Conservation (phyloP, 139 green algal genomes). For the Klebsormidium nitens region DNA sequence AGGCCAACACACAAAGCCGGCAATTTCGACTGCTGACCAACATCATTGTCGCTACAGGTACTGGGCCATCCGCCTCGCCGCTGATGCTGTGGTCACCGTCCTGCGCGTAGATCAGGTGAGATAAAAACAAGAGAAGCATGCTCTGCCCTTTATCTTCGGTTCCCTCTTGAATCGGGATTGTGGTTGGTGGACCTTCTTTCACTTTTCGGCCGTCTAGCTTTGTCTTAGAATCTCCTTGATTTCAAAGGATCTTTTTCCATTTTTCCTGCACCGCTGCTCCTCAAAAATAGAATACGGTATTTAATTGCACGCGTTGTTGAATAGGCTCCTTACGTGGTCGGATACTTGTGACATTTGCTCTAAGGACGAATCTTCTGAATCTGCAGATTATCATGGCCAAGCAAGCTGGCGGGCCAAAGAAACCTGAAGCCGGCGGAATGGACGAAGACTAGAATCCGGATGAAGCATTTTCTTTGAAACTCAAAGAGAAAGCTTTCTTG, state of each 20-base stretch:
- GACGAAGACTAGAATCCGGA: conserved; percentile 9
- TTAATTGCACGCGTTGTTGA: not conserved
- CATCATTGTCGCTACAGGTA: no score
- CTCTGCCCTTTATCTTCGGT: not conserved
- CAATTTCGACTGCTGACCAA: no score
- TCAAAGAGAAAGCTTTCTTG: no score
- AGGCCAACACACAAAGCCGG: no score
- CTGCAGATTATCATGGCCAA: conserved; percentile 44
- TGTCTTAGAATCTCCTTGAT: not conserved
- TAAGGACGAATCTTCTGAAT: not conserved
- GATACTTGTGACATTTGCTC: not conserved
- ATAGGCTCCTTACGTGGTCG: not conserved
- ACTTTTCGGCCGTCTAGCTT: not conserved
- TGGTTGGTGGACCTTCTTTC: not conserved
- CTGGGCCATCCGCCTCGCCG: conserved; percentile 89
- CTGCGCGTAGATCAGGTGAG: conserved; percentile 96
- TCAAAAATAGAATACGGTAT: not conserved
- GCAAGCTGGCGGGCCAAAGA: conserved; percentile 33
- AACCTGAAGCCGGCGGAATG: not conserved
- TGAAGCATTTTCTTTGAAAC: no score
- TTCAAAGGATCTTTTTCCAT: conserved; percentile 2
- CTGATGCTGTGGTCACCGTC: conserved; percentile 88
- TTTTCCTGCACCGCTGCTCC: not conserved
- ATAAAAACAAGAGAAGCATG: not conserved
- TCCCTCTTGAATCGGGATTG: not conserved